Evolutionary conservation across 2,329 filamentous ascomycete species (phyloP).

Genomic region (Dactylellina drechsleri): DNA sequence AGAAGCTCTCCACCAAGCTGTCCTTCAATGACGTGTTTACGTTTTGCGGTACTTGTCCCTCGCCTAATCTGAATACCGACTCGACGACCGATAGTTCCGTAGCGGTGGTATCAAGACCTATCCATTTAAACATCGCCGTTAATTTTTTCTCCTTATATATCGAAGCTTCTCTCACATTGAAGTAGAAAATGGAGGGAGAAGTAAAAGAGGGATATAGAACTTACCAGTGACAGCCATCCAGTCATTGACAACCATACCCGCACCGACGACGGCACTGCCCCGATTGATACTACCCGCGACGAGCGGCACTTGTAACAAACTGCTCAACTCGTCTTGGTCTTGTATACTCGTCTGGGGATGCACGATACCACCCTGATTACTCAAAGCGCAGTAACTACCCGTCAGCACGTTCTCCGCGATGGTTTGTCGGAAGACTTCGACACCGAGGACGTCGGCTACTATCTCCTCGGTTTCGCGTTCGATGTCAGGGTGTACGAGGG

Average conservation of each 20-base stretch:
- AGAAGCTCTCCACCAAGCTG: constrained; percentile 98
- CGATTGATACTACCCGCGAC: constrained; percentile 95
- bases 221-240: constrained; percentile 85
- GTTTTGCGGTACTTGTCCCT: constrained; percentile 80
- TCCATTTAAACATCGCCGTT: constrained; percentile 24
- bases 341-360: constrained; percentile 97
- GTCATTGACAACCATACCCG: constrained; percentile 96
- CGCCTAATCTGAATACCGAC: constrained; percentile 92
- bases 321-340: constrained; percentile 96
- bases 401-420: constrained; percentile 97
- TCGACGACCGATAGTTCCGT: constrained; percentile 97
- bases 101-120: constrained; percentile 89
- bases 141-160: too few species aligned
- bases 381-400: constrained; percentile 94
- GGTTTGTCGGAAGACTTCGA: constrained; percentile 92
- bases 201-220: constrained; percentile 32
- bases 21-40: constrained; percentile 92
- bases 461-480: constrained; percentile 99
- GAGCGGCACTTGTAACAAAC: constrained; percentile 90
- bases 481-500: constrained; percentile 92
- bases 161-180: too few species aligned
- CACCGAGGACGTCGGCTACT: constrained; percentile 89
- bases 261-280: constrained; percentile 92
- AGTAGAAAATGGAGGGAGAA: background rate
- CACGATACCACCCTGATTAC: constrained; percentile 94